Conservation (phyloP, 495 filamentous ascomycete genomes). For the Terfezia boudieri region DNA sequence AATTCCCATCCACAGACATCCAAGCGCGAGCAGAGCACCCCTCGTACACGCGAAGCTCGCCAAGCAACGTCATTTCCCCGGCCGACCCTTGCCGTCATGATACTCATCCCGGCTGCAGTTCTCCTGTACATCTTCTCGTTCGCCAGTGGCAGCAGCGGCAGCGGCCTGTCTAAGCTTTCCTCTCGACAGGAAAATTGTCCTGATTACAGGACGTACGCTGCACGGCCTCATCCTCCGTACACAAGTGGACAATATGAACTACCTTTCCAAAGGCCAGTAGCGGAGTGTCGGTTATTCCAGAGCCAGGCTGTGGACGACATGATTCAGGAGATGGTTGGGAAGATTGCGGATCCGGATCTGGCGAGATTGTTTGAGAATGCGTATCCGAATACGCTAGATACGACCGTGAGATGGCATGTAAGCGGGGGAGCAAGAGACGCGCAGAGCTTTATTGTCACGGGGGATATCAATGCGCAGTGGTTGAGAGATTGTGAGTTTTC, state of each 20-base stretch:
- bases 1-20: no score
- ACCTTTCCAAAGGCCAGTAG: conserved; percentile 71
- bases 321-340: conserved; percentile 55
- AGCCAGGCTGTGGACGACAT: conserved; percentile 70
- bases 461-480: conserved; percentile 99
- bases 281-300: conserved; percentile 67
- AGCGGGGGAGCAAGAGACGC: conserved; percentile 17
- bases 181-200: conserved; percentile 20
- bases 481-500: conserved; percentile 50
- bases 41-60: no score
- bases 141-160: neutral
- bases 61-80: no score
- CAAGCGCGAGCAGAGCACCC: no score
- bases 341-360: conserved; percentile 69
- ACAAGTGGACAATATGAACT: conserved; percentile 59
- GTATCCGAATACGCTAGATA: conserved; percentile 91
- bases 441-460: conserved; percentile 91
- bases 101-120: neutral
- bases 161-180: neutral
- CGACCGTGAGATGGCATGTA: conserved; percentile 47
- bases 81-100: neutral
- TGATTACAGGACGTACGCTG: conserved; percentile 30
- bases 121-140: neutral
- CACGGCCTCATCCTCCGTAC: conserved; percentile 37
- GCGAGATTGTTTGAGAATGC: conserved; percentile 89